Evolutionary conservation across 352 stramenopile genomes (phyloP), one percentile per base, ranked within the genome.

Genomic region (Phytophthora sojae): DNA sequence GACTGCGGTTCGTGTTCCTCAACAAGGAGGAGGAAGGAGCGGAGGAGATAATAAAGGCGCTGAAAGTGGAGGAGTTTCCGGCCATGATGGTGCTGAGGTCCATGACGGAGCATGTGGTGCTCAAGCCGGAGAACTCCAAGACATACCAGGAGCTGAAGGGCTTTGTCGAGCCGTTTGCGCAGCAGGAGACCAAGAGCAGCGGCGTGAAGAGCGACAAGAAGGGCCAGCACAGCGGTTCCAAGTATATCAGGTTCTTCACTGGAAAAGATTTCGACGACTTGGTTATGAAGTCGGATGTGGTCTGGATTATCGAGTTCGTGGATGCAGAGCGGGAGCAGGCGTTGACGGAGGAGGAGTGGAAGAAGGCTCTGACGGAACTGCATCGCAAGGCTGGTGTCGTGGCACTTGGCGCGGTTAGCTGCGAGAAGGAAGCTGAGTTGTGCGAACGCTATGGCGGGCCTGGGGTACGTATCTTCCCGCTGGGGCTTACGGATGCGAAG

Each of bases 241-340:
- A 61, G 23, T 68, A 74, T 21, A 63, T 90, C 29, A 71, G 64
- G 19, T 85, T 89, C 49, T 70, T 93, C 11, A 77, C 71, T 0
- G 64, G 66, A 7, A 66, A 61, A 2, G 77, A 85, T 19, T 92
- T 95, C 50, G 81, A 92, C 23, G 56, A 76, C 19, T 68, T 83
- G 19, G 75, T 95, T 4, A 23, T 84, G 19, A 61, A 71, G 11
- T 88, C 85, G 8, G 77, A 83, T 30, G 72, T 91, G 53, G 66
- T 83, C 5, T 94, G 87, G 85, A 85, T 94, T 52, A 69, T 94
- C 29, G 77, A 81, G 15, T 90, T 94, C 39, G 78, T 86, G 70
- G 65, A 82, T 50, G 56, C 50, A 0, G 70, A 82, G 50, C 65
- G 77, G 8, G 81, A 88, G 55, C 69, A 70, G 0, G 37, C 53